Evolutionary conservation across 495 filamentous ascomycete genomes (phyloP).

Genomic region (Talaromyces nanjingensis): DNA sequence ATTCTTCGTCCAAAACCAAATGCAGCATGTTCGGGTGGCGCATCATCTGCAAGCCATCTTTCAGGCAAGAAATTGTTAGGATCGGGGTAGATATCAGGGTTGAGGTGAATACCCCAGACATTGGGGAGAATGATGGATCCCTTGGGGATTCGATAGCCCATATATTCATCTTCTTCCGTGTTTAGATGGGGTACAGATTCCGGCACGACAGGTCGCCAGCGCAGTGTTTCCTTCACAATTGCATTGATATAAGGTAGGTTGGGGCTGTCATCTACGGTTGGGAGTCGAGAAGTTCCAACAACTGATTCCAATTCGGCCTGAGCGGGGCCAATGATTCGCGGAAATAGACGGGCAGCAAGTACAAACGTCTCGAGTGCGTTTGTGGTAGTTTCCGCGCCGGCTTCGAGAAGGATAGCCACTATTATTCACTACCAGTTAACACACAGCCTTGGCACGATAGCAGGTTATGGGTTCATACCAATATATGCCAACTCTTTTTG

Average conservation of each 20-base stretch:
- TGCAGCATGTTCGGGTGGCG: constrained; percentile 12
- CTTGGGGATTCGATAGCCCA: constrained; percentile 43
- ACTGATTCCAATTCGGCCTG: background rate
- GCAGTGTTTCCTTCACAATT: constrained; percentile 27
- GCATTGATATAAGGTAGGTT: constrained; percentile 27
- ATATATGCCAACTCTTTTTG: constrained; percentile 26
- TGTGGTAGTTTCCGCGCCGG: background rate
- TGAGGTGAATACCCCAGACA: constrained; percentile 35
- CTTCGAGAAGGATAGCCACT: background rate
- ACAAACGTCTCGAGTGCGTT: background rate
- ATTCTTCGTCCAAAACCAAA: constrained; percentile 38
- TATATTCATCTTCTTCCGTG: constrained; percentile 45
- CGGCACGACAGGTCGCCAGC: constrained; percentile 30
- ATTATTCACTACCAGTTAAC: background rate
- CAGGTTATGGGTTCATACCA: background rate
- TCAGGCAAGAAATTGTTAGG: constrained; percentile 37
- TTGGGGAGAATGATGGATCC: constrained; percentile 35
- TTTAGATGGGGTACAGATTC: constrained; percentile 44
- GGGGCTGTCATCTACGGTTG: background rate
- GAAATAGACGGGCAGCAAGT: background rate
- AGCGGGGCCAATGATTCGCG: background rate
- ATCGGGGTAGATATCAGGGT: constrained; percentile 27
- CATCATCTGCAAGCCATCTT: constrained; percentile 26
- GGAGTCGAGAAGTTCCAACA: background rate
- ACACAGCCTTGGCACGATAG: background rate